Base-by-base conservation (phyloP, 2,329 filamentous ascomycete species). In the Penicillium sp. region DNA sequence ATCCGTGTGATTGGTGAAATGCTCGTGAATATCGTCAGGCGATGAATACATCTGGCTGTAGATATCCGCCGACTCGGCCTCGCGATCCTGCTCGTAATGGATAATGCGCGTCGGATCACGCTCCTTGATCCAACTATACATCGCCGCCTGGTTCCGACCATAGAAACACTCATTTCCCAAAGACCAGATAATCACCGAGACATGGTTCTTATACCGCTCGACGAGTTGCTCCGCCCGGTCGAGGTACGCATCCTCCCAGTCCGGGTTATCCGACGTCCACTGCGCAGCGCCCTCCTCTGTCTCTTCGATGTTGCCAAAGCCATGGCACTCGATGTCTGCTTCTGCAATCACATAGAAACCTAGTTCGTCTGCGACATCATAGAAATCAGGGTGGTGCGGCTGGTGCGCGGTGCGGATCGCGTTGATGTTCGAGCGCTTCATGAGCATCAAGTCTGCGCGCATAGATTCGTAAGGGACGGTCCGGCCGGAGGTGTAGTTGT, bases 131-230 rank as follows among this genome's bases (percentile, higher is more conserved):
- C 84, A 88, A 5, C 88, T 76, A 67, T 88, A 88, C 90, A 92
- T 92, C 38, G 85, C 86, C 51, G 81, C 82, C 70, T 90, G 87
- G 70, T 92, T 91, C 9, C 80, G 78, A 1, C 90, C 90, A 68
- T 90, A 91, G 71, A 90, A 91, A 0, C 88, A 85, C 71, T 92
- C 90, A 69, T 92, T 92, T 0, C 90, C 90, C 0, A 92, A 79
- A 51, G 86, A 89, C 90, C 90, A 92, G 48, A 91, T 85, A 56
- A 92, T 87, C 56, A 92, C 81, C n/a, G 84, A 88, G 0, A 89
- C 75, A 67, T 91, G 88, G 60, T 91, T 89, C 75, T 90, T 90
- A 73, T 91, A 89, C 17, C 90, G 82, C 68, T 88, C 83, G 0
- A 92, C 81, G 56, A 91, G 75, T 57, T 89, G 86, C 35, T 81